phyloP scores from a whole-genome alignment of 2,329 filamentous ascomycete genomes.

The Fusarium sp. region DNA sequence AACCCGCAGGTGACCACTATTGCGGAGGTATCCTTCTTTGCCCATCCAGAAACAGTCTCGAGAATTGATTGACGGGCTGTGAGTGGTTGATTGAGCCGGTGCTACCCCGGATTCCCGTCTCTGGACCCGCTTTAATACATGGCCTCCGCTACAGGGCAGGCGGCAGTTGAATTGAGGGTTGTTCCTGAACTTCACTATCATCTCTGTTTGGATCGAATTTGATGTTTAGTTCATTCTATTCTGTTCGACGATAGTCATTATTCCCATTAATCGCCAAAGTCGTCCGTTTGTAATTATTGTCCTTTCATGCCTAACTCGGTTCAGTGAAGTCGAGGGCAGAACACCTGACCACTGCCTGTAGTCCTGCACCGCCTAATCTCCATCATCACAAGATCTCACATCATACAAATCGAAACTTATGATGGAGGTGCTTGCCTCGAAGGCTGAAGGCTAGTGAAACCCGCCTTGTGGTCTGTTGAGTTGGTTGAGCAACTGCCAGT shows the following conservation, averaged over 20 bases:
- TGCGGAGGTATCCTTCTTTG: slow-evolving; percentile 14
- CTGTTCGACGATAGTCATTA: neutral
- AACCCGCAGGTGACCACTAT: slow-evolving; percentile 3
- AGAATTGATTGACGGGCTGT: slow-evolving; percentile 15
- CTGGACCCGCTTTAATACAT: slow-evolving; percentile 7
- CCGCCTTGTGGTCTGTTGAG: slow-evolving; percentile 47
- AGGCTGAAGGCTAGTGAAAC: slow-evolving; percentile 50
- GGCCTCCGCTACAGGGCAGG: neutral
- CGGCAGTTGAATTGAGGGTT: slow-evolving; percentile 13
- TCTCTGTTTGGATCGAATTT: neutral
- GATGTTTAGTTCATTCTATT: neutral
- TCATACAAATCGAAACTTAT: neutral
- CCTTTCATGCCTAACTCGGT: neutral
- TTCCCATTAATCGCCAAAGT: neutral
- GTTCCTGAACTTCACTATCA: neutral
- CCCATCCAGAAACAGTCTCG: neutral
- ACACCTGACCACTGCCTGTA: slow-evolving; percentile 15
- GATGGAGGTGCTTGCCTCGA: slow-evolving; percentile 31
- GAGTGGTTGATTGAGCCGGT: slow-evolving; percentile 34
- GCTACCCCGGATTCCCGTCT: slow-evolving; percentile 43
- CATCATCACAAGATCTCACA: slow-evolving; percentile 17
- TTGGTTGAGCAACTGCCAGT: slow-evolving; percentile 45
- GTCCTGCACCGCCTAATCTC: neutral
- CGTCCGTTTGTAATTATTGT: neutral
- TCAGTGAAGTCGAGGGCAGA: neutral